These are phyloP conservation scores for Aspergillus taichungensis DNA, from an alignment of 495 filamentous ascomycete genomes.

Conservation along the genomic window DNA sequence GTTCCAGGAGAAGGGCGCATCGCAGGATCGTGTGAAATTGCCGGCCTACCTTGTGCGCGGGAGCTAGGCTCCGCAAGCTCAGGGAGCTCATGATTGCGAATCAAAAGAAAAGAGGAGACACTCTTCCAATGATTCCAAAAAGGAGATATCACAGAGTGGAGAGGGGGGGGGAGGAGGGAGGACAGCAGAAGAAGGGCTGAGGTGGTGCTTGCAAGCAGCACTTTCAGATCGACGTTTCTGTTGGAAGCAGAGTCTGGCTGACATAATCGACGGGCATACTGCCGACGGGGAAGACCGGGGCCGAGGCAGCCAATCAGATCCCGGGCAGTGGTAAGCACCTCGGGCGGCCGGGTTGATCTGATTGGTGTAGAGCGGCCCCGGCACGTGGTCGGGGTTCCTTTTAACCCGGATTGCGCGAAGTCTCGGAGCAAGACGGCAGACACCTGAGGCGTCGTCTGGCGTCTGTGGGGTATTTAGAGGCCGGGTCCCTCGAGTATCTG, in stretches of 20 bases:
- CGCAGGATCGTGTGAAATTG: slow-evolving; percentile 10
- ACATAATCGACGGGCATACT: slow-evolving; percentile 29
- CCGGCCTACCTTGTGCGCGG: slow-evolving; percentile 41
- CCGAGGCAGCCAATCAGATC: slow-evolving; percentile 25
- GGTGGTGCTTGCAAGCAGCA: slow-evolving; percentile 26
- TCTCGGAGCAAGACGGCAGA: slow-evolving; percentile 10
- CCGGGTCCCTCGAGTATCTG: not conserved
- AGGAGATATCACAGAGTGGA: slow-evolving; percentile 3
- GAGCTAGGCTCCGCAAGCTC: slow-evolving; percentile 51
- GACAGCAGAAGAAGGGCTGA: slow-evolving; percentile 17
- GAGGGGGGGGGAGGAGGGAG: slow-evolving; percentile 1
- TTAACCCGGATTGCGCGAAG: slow-evolving; percentile 12
- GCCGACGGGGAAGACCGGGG: slow-evolving; percentile 31
- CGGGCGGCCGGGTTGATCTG: slow-evolving; percentile 20
- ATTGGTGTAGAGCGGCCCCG: slow-evolving; percentile 17
- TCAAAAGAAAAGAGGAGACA: slow-evolving; percentile 20
- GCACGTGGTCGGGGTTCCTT: slow-evolving; percentile 30
- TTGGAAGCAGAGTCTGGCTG: slow-evolving; percentile 20
- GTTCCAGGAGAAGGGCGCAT: slow-evolving; percentile 1
- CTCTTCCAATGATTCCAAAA: slow-evolving; percentile 23
- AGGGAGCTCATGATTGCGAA: slow-evolving; percentile 48
- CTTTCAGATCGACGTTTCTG: slow-evolving; percentile 24
- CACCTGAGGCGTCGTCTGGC: not conserved
- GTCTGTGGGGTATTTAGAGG: not conserved
- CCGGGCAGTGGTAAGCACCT: slow-evolving; percentile 27